phyloP scores from a whole-genome alignment of 805 yeast genomes.

The Yamadazyma takamatsuzukensis region DNA sequence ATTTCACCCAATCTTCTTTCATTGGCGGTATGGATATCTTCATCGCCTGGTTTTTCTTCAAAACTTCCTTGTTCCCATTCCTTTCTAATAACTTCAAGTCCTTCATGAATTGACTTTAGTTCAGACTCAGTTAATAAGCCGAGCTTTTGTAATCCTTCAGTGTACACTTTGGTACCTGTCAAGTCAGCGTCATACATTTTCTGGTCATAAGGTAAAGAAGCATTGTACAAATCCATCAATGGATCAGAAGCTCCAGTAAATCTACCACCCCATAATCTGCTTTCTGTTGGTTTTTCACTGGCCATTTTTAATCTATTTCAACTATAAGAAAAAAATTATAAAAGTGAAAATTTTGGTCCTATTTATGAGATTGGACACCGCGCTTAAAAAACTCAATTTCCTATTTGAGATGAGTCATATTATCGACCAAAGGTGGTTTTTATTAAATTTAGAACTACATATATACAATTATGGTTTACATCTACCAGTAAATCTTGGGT shows the following conservation, averaged over 20 bases:
- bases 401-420: constrained; percentile 2
- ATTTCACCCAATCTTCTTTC: constrained; percentile 97
- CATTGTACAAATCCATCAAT: constrained; percentile 94
- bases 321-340: too few relatives aligned
- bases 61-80: constrained; percentile 80
- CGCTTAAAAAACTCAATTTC: constrained; percentile 8
- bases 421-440: not conserved
- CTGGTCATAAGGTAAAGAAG: constrained; percentile 93
- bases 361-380: constrained; percentile 11
- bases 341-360: constrained; percentile 2
- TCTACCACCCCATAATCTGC: constrained; percentile 96
- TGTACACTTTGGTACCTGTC: constrained; percentile 91
- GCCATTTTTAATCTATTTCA: not conserved
- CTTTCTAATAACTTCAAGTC: constrained; percentile 61
- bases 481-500: constrained; percentile 97
- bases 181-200: constrained; percentile 93
- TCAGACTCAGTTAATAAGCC: constrained; percentile 74
- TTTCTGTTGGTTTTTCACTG: constrained; percentile 51
- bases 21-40: constrained; percentile 97
- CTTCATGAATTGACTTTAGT: constrained; percentile 75
- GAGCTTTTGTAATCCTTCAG: constrained; percentile 77
- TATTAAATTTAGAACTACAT: not conserved
- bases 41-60: constrained; percentile 84
- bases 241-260: constrained; percentile 98
- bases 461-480: constrained; percentile 81